Evolutionary conservation across 495 filamentous ascomycete species (phyloP).

Genomic region (Ascobolus immersus): DNA sequence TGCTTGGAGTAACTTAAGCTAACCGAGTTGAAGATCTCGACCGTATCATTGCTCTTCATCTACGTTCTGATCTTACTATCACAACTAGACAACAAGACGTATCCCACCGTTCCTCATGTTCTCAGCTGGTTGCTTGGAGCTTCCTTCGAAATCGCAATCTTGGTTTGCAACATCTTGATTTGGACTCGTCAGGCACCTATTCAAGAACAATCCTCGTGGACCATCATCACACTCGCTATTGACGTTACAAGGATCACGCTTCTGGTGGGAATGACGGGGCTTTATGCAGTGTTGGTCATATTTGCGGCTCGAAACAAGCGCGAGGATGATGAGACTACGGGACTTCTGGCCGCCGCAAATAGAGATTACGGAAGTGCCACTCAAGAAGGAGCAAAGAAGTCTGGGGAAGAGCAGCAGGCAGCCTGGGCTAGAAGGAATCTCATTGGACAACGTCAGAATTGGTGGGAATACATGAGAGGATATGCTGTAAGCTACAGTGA

Average conservation of each 20-base stretch:
- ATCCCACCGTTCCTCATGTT: conserved; percentile 20
- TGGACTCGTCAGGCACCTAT: conserved; percentile 21
- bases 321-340: conserved; percentile 29
- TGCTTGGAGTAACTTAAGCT: not conserved
- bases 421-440: conserved; percentile 43
- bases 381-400: conserved; percentile 18
- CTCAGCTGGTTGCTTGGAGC: conserved; percentile 16
- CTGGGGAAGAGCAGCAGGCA: conserved; percentile 18
- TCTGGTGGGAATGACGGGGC: conserved; percentile 28
- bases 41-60: conserved; percentile 31
- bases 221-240: conserved; percentile 32
- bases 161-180: conserved; percentile 17
- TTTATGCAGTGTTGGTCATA: conserved; percentile 32
- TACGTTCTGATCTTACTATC: conserved; percentile 38
- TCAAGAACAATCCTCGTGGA: conserved; percentile 31
- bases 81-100: conserved; percentile 26
- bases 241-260: conserved; percentile 34
- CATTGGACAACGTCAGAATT: conserved; percentile 36
- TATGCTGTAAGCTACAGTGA: conserved; percentile 26
- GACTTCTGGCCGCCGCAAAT: conserved; percentile 13
- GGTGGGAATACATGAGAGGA: conserved; percentile 76
- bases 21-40: conserved; percentile 10
- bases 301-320: conserved; percentile 7
- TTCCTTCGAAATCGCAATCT: conserved; percentile 7
- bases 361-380: conserved; percentile 10